Evolutionary conservation across 1,284 basidiomycete genomes (phyloP), one percentile per base, ranked within the genome.

Genomic region (Earliella scabrosa): DNA sequence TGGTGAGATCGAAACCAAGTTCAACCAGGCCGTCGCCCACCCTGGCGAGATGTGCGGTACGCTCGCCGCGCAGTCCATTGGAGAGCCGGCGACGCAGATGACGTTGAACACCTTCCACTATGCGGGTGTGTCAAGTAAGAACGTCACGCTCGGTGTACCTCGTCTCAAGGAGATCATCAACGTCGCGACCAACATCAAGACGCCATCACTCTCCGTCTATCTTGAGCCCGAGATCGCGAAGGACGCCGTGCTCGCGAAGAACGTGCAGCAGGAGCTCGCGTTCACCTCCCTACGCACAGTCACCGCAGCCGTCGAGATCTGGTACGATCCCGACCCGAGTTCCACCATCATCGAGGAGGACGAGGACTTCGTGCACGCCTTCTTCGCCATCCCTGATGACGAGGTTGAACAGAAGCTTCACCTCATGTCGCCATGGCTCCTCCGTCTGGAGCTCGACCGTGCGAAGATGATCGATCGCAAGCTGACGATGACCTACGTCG

Each of bases 21-120:
- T 97, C 80, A 96, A 97, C 69, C 88, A 88, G 66, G 93, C 96
- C 1, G 70, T 98, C 2, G 95, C 85, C 23, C 92, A 97, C 68
- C 93, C 97, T 0, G 96, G 97, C 48, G 97, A 99, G 76, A 99
- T 99, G 97, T 99, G 97, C 66, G 97, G 97, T 45, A 98, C 95
- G 0, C 84, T 99, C 14, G 92, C 97, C 34, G 97, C 97, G 0
- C 97, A 99, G 76, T 98, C 95, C 4, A 99, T 99, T 63, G 97
- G 97, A 75, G 97, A 99, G 80, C 97, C 97, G 0, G 97, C 97
- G 2, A 99, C 97, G 2, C 96, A 98, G 77, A 98, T 98, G 96
- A 98, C 95, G 11, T 75, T 98, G 55, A 93, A 98, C 73, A 98
- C 95, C 0, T 98, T 98, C 90, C 96, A 98, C 77, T 98, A 97